Conservation (phyloP, 495 filamentous ascomycete species). For the Daldinia grandis region DNA sequence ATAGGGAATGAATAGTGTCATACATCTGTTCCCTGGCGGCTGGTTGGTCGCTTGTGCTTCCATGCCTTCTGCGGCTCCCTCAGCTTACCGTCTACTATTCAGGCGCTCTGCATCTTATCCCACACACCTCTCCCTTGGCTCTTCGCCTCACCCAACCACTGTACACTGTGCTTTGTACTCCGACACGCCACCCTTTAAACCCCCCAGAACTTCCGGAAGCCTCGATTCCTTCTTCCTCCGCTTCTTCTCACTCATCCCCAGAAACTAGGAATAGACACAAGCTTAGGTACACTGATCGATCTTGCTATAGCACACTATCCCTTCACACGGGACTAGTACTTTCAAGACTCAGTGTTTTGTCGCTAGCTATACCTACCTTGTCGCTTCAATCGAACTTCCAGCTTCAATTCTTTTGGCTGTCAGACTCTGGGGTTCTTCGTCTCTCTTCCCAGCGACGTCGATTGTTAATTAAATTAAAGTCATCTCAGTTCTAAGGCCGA, state of each 20-base stretch:
- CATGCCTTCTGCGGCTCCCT: slow-evolving; percentile 39
- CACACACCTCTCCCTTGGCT: slow-evolving; percentile 40
- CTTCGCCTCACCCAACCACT: slow-evolving; percentile 33
- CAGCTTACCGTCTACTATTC: slow-evolving; percentile 44
- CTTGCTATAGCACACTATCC: slow-evolving; percentile 31
- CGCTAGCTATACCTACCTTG: slow-evolving; percentile 9
- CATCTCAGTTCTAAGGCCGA: slow-evolving; percentile 37
- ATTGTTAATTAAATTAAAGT: slow-evolving; percentile 18
- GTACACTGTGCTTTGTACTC: slow-evolving; percentile 40
- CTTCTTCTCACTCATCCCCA: slow-evolving; percentile 28
- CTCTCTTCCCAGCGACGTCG: slow-evolving; percentile 36
- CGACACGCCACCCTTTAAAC: slow-evolving; percentile 33
- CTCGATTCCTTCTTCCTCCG: slow-evolving; percentile 15
- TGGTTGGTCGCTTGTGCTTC: slow-evolving; percentile 29
- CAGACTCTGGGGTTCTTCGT: slow-evolving; percentile 21
- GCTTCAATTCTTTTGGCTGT: slow-evolving; percentile 6
- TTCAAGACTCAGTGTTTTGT: slow-evolving; percentile 29
- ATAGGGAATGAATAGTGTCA: slow-evolving; percentile 28
- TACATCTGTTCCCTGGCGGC: slow-evolving; percentile 16
- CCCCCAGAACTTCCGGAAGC: slow-evolving; percentile 20
- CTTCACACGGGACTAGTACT: slow-evolving; percentile 24
- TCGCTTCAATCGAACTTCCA: slow-evolving; percentile 19
- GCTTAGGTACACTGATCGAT: slow-evolving; percentile 13
- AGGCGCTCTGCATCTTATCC: slow-evolving; percentile 42
- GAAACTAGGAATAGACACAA: slow-evolving; percentile 24